phyloP scores from a whole-genome alignment of 805 yeast species.

The Saccharomycopsis oosterbeekiorum region DNA sequence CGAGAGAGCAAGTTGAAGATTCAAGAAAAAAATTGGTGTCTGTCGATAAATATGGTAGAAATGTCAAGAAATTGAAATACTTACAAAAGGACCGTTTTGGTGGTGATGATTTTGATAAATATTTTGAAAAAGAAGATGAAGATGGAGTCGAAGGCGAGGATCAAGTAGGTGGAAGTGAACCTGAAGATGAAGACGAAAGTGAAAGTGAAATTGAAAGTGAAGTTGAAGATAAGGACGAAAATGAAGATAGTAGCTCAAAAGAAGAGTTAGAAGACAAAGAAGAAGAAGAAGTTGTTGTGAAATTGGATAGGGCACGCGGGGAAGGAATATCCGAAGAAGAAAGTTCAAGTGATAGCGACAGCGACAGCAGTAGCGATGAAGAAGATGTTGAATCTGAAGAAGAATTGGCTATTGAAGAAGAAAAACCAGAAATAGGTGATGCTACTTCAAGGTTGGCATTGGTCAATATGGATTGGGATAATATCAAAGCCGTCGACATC shows the following conservation, averaged over 20 bases:
- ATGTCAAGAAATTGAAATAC: slow-evolving; percentile 31
- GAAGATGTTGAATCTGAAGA: slow-evolving; percentile 32
- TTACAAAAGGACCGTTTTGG: slow-evolving; percentile 14
- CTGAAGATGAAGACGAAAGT: slow-evolving; percentile 27
- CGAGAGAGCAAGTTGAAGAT: slow-evolving; percentile 48
- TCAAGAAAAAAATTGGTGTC: slow-evolving; percentile 37
- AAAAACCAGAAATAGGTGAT: slow-evolving; percentile 75
- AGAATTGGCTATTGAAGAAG: slow-evolving; percentile 46
- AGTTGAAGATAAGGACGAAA: slow-evolving; percentile 23
- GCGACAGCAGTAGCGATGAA: slow-evolving; percentile 37
- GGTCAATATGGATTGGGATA: slow-evolving; percentile 97
- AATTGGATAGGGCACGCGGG: slow-evolving; percentile 22
- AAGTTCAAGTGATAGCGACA: slow-evolving; percentile 24
- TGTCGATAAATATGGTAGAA: slow-evolving; percentile 85
- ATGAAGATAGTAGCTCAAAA: slow-evolving; percentile 20
- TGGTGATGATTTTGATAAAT: slow-evolving; percentile 51
- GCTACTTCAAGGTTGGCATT: slow-evolving; percentile 78
- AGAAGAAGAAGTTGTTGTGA: slow-evolving; percentile 19
- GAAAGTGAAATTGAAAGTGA: too few species aligned
- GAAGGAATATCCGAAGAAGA: slow-evolving; percentile 23
- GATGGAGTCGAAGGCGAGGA: slow-evolving; percentile 21
- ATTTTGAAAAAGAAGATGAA: slow-evolving; percentile 41
- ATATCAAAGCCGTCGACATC: slow-evolving; percentile 75
- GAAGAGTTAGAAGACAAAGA: slow-evolving; percentile 24
- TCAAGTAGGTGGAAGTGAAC: too few species aligned